phyloP scores from a whole-genome alignment of 2,329 filamentous ascomycete genomes.

The Camillea tinctor region DNA sequence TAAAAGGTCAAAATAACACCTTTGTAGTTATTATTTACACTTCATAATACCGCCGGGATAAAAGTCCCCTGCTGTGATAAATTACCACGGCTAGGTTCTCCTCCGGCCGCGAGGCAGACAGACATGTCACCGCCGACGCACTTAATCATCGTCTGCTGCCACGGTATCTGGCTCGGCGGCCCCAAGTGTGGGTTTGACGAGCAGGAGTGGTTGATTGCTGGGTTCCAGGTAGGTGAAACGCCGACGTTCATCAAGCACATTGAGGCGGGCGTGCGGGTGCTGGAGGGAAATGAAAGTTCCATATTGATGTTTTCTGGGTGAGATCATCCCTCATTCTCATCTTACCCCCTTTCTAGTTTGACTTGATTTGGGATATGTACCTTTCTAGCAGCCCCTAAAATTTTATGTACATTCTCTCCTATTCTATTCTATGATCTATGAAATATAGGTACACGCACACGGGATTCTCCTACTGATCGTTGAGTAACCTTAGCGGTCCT shows the following conservation, averaged over 20 bases:
- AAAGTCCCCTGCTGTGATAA: too few species aligned
- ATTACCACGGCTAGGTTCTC: too few species aligned
- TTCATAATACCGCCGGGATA: too few species aligned
- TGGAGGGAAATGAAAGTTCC: slow-evolving; percentile 46
- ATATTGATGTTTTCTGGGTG: slow-evolving; percentile 74
- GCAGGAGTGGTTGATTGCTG: slow-evolving; percentile 69
- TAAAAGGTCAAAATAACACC: too few species aligned
- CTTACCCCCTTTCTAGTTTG: slow-evolving; percentile 3
- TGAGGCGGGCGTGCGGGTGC: slow-evolving; percentile 56
- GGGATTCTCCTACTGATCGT: not conserved
- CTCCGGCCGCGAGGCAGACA: too few species aligned
- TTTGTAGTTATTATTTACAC: too few species aligned
- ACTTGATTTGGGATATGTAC: not conserved
- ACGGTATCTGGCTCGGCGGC: slow-evolving; percentile 72
- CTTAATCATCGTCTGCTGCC: slow-evolving; percentile 79
- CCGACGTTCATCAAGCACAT: slow-evolving; percentile 78
- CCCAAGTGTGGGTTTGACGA: slow-evolving; percentile 52
- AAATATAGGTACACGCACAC: not conserved
- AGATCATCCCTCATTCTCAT: slow-evolving; percentile 11
- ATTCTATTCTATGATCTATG: not conserved
- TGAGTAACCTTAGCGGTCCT: slow-evolving; percentile 48
- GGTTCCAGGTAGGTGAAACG: slow-evolving; percentile 76
- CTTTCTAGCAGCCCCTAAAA: too few species aligned
- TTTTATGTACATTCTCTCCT: too few species aligned
- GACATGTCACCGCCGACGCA: slow-evolving; percentile 41